Base-by-base conservation (phyloP, 2,329 filamentous ascomycete species). In the Helicocarpus griseus region DNA sequence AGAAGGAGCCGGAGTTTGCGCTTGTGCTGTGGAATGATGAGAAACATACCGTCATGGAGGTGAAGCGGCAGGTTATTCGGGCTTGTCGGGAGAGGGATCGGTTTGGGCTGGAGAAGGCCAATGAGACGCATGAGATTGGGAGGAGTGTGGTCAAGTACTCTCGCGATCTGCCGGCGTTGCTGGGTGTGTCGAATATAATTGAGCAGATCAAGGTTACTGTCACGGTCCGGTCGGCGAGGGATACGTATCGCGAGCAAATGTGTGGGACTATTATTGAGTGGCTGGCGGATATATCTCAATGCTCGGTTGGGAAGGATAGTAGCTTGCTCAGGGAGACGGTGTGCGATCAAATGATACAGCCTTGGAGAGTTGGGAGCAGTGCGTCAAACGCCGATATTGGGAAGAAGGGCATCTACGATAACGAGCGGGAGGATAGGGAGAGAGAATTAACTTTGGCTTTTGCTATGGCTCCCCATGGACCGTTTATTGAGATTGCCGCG, bases 221-320 rank as follows among this genome's bases (percentile, higher is more conserved):
- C 46, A 98, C 93, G 0, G 89, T 98, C 55, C 82, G 93, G 41
- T 95, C 91, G 8, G 83, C 93, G 4, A 81, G 94, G 60, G 93
- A 98, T 69, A 97, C 89, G 0, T 98, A 97, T 71, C 81, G 93
- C 53, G 93, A 98, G 66, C 87, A 97, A 66, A 98, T 98, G 94
- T 96, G 90, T 61, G 89, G 87, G n/a, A 89, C 89, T 14, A 91
- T 98, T 55, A 86, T 98, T 50, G 90, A 96, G 61, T 98, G 94
- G 94, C 78, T 98, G 19, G 80, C 84, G 49, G 94, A 98, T 67
- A 94, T 98, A 61, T 81, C 89, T 6, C 89, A 89, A 28, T 96
- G 90, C 68, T 86, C 82, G 49, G 86, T 95, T 44, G 89, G 88
- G 1, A 76, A 81, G 29, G 89, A 98, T 62, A 80, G 83, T 55